These are phyloP conservation scores for Cyclanthera cordifolia DNA, from an alignment of 306 rosid species.

Conservation along the genomic window DNA sequence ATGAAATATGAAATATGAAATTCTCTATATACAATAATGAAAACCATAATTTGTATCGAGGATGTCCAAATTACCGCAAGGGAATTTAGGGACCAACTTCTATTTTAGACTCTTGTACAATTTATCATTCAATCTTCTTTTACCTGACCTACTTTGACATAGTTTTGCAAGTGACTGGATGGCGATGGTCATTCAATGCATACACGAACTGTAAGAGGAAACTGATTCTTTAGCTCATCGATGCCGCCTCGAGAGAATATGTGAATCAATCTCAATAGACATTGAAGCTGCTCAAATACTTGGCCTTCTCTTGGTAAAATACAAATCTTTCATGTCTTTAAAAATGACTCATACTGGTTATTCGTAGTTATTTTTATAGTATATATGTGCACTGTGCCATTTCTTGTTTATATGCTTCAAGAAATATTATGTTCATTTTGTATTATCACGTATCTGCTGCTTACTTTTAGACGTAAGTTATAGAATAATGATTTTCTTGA, in stretches of 20 bases:
- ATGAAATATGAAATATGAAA: too few relatives aligned
- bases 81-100: not conserved
- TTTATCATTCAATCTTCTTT: not conserved
- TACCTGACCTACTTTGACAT: not conserved
- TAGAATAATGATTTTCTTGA: too few relatives aligned
- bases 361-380: not conserved
- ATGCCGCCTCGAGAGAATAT: constrained; percentile 6
- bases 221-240: constrained; percentile 14
- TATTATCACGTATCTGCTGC: not conserved
- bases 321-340: not conserved
- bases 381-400: not conserved
- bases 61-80: not conserved
- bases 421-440: not conserved
- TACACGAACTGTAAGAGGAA: constrained; percentile 19
- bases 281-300: not conserved
- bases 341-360: not conserved
- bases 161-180: not conserved
- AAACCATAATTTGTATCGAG: not conserved
- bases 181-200: constrained; percentile 8
- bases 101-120: not conserved
- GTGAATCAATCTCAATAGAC: not conserved
- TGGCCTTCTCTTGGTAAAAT: not conserved
- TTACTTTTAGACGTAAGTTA: not conserved
- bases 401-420: not conserved
- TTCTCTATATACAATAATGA: not conserved